Percentiles rank a stretch among this genome's conserved stretches.
These are phyloP conservation scores for Tulasnella sp. DNA, from an alignment of 768 basidiomycete species.

Conservation along the genomic window DNA sequence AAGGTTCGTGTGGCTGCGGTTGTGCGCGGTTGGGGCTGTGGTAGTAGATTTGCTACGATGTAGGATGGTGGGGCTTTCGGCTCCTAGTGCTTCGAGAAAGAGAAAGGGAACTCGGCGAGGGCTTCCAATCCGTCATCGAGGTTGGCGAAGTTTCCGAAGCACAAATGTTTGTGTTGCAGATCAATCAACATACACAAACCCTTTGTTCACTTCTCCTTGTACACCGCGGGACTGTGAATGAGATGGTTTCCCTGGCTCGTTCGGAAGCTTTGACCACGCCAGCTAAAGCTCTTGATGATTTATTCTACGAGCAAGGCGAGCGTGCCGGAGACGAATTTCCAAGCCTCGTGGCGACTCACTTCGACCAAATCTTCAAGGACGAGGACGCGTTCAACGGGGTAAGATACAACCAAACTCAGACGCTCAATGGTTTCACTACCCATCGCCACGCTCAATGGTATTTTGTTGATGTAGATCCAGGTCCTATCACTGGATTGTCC, in stretches of 20 bases:
- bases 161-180: too few relatives aligned
- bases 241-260: conserved; percentile 45
- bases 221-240: not conserved
- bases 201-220: too few relatives aligned
- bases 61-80: too few relatives aligned
- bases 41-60: too few relatives aligned
- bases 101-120: too few relatives aligned
- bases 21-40: too few relatives aligned
- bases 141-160: too few relatives aligned
- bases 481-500: conserved; percentile 38
- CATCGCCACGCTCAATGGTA: not conserved
- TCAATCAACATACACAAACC: too few relatives aligned
- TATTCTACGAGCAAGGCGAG: conserved; percentile 31
- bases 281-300: conserved; percentile 36
- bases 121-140: too few relatives aligned
- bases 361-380: conserved; percentile 35
- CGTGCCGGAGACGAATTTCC: conserved; percentile 30
- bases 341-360: conserved; percentile 36
- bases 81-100: too few relatives aligned
- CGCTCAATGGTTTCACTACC: too few relatives aligned
- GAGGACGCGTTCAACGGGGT: conserved; percentile 36
- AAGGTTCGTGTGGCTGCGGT: too few relatives aligned
- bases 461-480: conserved; percentile 40
- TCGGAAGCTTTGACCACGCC: conserved; percentile 44
- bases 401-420: not conserved